Evolutionary conservation across 2,329 filamentous ascomycete species (phyloP).

Genomic region (Verticillium nonalfalfae): DNA sequence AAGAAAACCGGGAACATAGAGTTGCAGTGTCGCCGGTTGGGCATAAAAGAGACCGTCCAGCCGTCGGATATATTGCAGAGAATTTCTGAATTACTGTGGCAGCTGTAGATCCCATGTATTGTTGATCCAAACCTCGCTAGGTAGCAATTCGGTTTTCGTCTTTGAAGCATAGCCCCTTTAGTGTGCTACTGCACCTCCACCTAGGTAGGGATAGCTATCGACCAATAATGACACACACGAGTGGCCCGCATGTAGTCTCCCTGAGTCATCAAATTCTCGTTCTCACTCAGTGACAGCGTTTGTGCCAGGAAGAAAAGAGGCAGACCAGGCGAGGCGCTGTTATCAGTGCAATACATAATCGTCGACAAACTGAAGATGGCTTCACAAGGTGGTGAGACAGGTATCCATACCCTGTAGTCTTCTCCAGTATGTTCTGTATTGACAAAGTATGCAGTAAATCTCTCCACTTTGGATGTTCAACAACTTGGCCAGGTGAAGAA

Average conservation of each 20-base stretch:
- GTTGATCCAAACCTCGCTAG: neutral
- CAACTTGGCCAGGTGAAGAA: constrained; percentile 91
- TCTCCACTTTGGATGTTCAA: constrained; percentile 72
- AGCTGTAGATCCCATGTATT: constrained; percentile 32
- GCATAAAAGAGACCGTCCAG: constrained; percentile 22
- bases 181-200: too few species aligned
- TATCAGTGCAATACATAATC: neutral
- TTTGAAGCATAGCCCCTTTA: too few species aligned
- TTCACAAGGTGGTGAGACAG: constrained; percentile 7
- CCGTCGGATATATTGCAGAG: neutral
- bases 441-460: constrained; percentile 36
- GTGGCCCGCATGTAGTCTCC: neutral
- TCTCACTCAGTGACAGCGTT: neutral
- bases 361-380: constrained; percentile 2
- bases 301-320: neutral
- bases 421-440: neutral
- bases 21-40: constrained; percentile 69
- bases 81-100: constrained; percentile 42
- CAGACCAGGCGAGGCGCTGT: neutral
- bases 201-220: too few species aligned
- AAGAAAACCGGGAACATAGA: constrained; percentile 53
- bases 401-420: neutral
- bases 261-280: neutral
- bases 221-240: too few species aligned
- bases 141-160: neutral